Conservation (phyloP, 2,329 filamentous ascomycete species). For the Metarhizium guizhouense region DNA sequence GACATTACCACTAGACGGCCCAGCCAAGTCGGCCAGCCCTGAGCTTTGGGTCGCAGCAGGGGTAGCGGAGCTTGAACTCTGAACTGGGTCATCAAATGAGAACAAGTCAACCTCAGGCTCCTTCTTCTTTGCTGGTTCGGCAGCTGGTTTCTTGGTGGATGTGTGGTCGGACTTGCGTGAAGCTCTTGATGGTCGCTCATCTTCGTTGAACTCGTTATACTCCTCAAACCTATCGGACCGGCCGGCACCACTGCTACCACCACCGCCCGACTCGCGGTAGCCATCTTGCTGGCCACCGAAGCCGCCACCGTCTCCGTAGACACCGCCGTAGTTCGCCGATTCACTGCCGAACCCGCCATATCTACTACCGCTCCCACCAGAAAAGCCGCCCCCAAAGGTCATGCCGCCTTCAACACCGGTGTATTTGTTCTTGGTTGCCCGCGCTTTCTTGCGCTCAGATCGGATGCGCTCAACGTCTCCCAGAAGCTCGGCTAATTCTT, state of each 20-base stretch:
- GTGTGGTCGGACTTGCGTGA: conserved; percentile 23
- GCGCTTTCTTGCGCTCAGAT: conserved; percentile 78
- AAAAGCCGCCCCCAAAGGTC: conserved; percentile 48
- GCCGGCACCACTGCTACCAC: conserved; percentile 68
- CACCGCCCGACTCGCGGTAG: conserved; percentile 90
- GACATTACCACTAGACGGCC: conserved; percentile 11
- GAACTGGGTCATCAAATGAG: conserved; percentile 72
- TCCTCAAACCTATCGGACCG: conserved; percentile 80
- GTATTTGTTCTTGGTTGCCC: conserved; percentile 87
- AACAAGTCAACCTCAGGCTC: conserved; percentile 89
- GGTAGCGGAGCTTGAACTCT: conserved; percentile 35
- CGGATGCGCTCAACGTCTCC: conserved; percentile 85
- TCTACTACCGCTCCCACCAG: conserved; percentile 37
- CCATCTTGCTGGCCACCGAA: conserved; percentile 60
- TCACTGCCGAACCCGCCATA: conserved; percentile 93
- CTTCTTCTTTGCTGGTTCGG: conserved; percentile 68
- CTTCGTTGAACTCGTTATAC: conserved; percentile 94
- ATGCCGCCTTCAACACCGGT: conserved; percentile 82
- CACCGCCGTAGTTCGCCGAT: conserved; percentile 63
- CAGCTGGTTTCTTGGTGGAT: conserved; percentile 31
- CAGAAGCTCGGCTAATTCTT: conserved; percentile 90
- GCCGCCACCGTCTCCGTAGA: conserved; percentile 93
- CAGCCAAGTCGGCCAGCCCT: conserved; percentile 36
- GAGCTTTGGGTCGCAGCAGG: conserved; percentile 37
- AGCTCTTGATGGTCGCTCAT: conserved; percentile 36